Evolutionary conservation across 2,329 filamentous ascomycete genomes (phyloP).

Genomic region (Sporothrix inflata): DNA sequence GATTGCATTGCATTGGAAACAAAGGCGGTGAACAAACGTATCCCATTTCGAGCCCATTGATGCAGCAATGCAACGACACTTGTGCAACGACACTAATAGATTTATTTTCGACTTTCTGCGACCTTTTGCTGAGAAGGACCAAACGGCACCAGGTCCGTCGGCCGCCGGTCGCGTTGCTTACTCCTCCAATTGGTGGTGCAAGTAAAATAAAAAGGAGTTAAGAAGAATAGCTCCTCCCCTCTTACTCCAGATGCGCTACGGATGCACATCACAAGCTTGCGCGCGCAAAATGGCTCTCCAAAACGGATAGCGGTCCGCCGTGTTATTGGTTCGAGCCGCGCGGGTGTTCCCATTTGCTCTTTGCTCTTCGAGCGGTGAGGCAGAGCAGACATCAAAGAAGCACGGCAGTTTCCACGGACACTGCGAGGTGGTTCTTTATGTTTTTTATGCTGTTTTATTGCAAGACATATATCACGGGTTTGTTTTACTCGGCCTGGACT

Average conservation of each 20-base stretch:
- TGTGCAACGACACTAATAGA: background rate
- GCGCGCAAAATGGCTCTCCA: background rate
- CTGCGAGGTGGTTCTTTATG: too few species aligned
- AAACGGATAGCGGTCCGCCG: background rate
- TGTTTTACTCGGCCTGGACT: too few species aligned
- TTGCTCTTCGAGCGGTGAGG: background rate
- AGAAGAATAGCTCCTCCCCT: background rate
- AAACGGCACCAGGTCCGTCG: background rate
- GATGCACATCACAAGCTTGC: background rate
- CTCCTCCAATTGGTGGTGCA: background rate
- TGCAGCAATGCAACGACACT: background rate
- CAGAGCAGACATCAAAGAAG: background rate
- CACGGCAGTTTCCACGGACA: background rate
- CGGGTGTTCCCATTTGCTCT: background rate
- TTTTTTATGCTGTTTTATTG: background rate
- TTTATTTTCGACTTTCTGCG: background rate
- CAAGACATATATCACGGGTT: background rate
- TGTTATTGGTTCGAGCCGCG: slow-evolving; percentile 20
- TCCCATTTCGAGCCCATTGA: background rate
- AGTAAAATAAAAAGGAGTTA: background rate
- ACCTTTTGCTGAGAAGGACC: background rate
- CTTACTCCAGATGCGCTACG: background rate
- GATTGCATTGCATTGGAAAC: background rate
- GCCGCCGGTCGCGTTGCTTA: slow-evolving; percentile 5
- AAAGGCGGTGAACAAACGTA: slow-evolving; percentile 18